A percentile compares a stretch with the other conserved stretches of the same genome.
These are phyloP conservation scores for Papiliotrema fonsecae DNA, from an alignment of 1,284 basidiomycete genomes.

Conservation along the genomic window DNA sequence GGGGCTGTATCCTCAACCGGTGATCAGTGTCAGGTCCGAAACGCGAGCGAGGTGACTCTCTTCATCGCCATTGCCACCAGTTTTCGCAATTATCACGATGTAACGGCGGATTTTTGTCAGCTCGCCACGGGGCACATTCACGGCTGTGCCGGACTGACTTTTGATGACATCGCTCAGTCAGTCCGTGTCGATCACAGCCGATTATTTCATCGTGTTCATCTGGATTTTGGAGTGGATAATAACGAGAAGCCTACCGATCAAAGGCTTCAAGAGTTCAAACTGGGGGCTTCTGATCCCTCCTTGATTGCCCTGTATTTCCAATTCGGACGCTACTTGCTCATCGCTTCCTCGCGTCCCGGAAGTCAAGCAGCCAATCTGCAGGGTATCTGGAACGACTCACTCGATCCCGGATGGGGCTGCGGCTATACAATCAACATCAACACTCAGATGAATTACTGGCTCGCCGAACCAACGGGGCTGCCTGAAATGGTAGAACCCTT, in stretches of 20 bases:
- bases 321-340: slow-evolving; percentile 12
- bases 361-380: slow-evolving; percentile 10
- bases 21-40: slow-evolving; percentile 1
- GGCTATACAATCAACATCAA: slow-evolving; percentile 16
- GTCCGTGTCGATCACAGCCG: background rate
- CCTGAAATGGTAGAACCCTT: slow-evolving; percentile 5
- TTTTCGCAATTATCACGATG: background rate
- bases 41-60: background rate
- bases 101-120: background rate
- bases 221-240: background rate
- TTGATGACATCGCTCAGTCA: background rate
- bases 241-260: background rate
- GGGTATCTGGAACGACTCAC: slow-evolving; percentile 11
- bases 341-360: slow-evolving; percentile 5
- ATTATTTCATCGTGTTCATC: slow-evolving; percentile 1
- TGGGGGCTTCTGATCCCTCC: slow-evolving; percentile 1
- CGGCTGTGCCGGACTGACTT: background rate
- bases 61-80: slow-evolving; percentile 1
- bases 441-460: slow-evolving; percentile 16
- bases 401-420: slow-evolving; percentile 8
- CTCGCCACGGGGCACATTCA: background rate
- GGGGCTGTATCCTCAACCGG: background rate
- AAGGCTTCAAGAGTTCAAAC: background rate
- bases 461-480: slow-evolving; percentile 1
- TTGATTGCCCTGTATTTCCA: slow-evolving; percentile 8